Evolutionary conservation across 805 yeast genomes (phyloP).

Genomic region (Wickerhamomyces strasburgensis): DNA sequence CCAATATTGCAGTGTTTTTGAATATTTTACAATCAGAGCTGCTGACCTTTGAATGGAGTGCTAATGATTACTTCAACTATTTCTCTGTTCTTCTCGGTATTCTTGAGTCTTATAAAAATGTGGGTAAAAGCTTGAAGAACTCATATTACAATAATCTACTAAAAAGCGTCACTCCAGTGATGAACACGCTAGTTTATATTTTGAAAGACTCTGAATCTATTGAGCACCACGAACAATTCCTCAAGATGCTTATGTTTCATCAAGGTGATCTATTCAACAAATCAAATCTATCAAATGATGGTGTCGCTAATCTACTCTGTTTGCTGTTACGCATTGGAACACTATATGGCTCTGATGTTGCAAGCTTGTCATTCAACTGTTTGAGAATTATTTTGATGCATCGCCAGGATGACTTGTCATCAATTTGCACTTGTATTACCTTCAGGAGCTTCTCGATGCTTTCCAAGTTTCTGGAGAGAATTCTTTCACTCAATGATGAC

Average conservation of each 20-base stretch:
- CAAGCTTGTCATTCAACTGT: constrained; percentile 26
- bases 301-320: constrained; percentile 30
- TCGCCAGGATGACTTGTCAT: constrained; percentile 25
- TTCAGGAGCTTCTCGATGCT: constrained; percentile 18
- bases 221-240: constrained; percentile 26
- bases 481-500: constrained; percentile 26
- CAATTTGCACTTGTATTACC: constrained; percentile 25
- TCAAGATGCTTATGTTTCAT: constrained; percentile 27
- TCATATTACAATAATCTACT: constrained; percentile 14
- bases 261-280: constrained; percentile 27
- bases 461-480: constrained; percentile 20
- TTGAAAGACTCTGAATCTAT: constrained; percentile 15
- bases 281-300: constrained; percentile 31
- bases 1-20: constrained; percentile 20
- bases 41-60: constrained; percentile 22
- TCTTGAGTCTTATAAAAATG: constrained; percentile 18
- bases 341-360: constrained; percentile 8
- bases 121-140: constrained; percentile 14
- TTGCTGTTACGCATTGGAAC: constrained; percentile 20
- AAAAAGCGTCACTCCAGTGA: constrained; percentile 14
- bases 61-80: constrained; percentile 24
- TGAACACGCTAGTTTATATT: constrained; percentile 17
- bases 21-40: constrained; percentile 17
- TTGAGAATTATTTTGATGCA: constrained; percentile 30
- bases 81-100: constrained; percentile 19